Base-by-base conservation (phyloP, 2,329 filamentous ascomycete species). In the Colletotrichum endophyticum region DNA sequence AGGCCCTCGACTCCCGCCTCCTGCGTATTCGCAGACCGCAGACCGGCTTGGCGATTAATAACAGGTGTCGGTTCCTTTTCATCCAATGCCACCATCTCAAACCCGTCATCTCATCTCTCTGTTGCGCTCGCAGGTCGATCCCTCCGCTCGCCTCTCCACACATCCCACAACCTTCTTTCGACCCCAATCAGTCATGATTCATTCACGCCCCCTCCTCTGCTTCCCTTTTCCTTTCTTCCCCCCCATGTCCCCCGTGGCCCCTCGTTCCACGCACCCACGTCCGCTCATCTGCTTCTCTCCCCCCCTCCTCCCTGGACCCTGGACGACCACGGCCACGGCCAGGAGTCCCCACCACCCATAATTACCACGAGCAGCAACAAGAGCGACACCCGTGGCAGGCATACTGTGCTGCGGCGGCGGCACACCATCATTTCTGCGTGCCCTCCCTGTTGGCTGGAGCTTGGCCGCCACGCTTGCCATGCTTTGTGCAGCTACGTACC, bases 141-240 rank as follows among this genome's bases (percentile, higher is more conserved):
- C 75, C 75, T 75, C 74, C 56, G 75, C 75, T 66, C 66, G 72
- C 61, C 72, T 77, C 75, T 75, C 75, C 72, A 74, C 75, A 77
- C 72, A 75, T 77, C 75, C 75, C 75, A 77, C 72, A 77, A 77
- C 75, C 75, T 77, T 77, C 75, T 77, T 77, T 77, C 72, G 75
- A 77, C 72, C 72, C 75, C 67, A 53, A 32, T 71, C 72, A 39
- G 53, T 57, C 16, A n/a, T 71, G 61, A 36, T 77, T 28, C 32
- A 32, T 27, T 56, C 75, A 77, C 75, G 13, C 72, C 75, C 44
- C 74, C 49, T 25, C 30, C 56, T 19, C 27, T 63, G 22, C 57
- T 59, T 15, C 44, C 32, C 72, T 32, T 19, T 49, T 34, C n/a
- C 19, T 63, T 70, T 39, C 30, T 61, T 53, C 57, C 39, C 59